Conservation (phyloP, 2,329 filamentous ascomycete genomes). For the Paradendryphiella salina region DNA sequence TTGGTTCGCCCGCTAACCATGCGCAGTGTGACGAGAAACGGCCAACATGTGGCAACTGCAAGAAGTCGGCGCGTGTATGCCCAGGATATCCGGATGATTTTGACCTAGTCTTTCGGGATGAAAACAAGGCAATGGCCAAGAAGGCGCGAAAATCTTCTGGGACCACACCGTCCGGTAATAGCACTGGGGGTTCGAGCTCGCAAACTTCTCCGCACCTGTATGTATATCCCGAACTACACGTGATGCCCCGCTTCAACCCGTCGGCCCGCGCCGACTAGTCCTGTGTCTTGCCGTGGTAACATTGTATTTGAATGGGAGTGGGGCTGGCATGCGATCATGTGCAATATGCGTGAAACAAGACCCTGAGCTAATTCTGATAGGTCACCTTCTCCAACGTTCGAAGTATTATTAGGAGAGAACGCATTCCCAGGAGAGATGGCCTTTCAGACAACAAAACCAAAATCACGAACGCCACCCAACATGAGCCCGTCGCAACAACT, state of each 20-base stretch:
- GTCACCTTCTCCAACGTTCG: constrained; percentile 27
- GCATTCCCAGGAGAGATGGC: constrained; percentile 2
- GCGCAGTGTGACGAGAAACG: constrained; percentile 44
- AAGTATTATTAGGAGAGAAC: constrained; percentile 17
- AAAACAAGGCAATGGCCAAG: constrained; percentile 68
- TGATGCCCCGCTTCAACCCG: background rate
- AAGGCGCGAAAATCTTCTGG: constrained; percentile 57
- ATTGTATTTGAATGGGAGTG: background rate
- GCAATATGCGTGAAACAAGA: background rate
- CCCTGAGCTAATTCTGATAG: constrained; percentile 22
- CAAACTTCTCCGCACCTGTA: constrained; percentile 39
- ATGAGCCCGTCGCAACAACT: constrained; percentile 24
- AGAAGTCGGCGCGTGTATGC: constrained; percentile 38
- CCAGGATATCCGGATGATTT: constrained; percentile 63
- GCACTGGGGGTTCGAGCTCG: constrained; percentile 25
- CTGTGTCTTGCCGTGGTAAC: background rate
- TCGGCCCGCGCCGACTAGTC: background rate
- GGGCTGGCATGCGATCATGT: background rate
- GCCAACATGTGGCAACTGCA: constrained; percentile 44
- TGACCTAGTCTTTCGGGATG: constrained; percentile 72
- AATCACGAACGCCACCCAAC: constrained; percentile 18
- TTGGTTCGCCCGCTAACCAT: constrained; percentile 6
- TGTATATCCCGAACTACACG: constrained; percentile 15
- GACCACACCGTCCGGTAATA: constrained; percentile 22
- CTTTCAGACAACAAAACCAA: constrained; percentile 14